Base-by-base conservation (phyloP, 768 basidiomycete genomes). In the Tylopilus subfusipes region DNA sequence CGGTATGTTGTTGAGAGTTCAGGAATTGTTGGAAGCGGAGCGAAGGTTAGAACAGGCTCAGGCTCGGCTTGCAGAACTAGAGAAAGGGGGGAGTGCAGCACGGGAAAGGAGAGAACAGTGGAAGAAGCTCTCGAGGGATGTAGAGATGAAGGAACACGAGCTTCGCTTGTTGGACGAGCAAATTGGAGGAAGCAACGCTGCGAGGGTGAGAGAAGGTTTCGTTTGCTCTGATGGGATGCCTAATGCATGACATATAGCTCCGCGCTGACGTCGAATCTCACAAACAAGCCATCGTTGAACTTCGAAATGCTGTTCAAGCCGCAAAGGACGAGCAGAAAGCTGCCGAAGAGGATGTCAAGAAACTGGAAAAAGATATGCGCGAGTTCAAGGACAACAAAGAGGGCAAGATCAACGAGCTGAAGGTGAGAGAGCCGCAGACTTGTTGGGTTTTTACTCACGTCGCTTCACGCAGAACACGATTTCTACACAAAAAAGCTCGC, bases 311-410 rank as follows among this genome's bases (percentile, higher is more conserved):
- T 2, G 73, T 90, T n/a, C 71, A 84, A 56, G 72, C 74, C 0
- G 85, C 92, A 6, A 83, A 85, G 66, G 77, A 85, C 51, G 91
- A 91, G 65, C 90, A 96, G 68, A 82, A 81, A 64, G 78, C 73
- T 8, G 91, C 93, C 0, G 75, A 85, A 46, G 84, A 78, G 0
- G 94, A 98, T 55, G 82, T 83, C 68, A 85, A 85, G 73, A 90
- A 87, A 64, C 83, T 98, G 22, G 93, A 98, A 73, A 87, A 87
- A 63, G 97, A 99, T 68, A 98, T 99, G 93, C 83, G 83, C 51
- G 97, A 98, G 75, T 98, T 99, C 78, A 95, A 97, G 76, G 88
- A 95, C 72, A 95, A 99, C 75, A 97, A 97, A 69, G 97, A 98
- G 48, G 93, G 93, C 44, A 98, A 98, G 73, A 89, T 92, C 51